Evolutionary conservation across 1,139 yeast genomes (phyloP).

Genomic region (Taphrina sp.): DNA sequence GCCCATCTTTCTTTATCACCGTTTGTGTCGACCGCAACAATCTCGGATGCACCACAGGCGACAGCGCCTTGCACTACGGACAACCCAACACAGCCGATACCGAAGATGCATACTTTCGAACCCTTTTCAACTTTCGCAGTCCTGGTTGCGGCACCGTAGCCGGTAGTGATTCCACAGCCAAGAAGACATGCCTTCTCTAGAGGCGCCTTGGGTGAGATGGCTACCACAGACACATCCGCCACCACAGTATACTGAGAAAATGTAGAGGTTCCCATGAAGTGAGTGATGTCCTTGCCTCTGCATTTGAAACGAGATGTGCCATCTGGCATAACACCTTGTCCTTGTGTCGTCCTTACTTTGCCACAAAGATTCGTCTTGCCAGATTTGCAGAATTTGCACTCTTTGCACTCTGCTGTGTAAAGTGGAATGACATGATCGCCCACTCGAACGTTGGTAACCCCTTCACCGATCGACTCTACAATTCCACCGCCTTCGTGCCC

Average conservation of each 20-base stretch:
- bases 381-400: constrained; percentile 91
- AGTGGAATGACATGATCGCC: constrained; percentile 91
- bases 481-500: constrained; percentile 99
- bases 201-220: constrained; percentile 79
- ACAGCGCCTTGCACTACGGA: constrained; percentile 94
- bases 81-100: constrained; percentile 96
- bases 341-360: constrained; percentile 86
- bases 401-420: constrained; percentile 93
- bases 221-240: constrained; percentile 96
- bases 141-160: constrained; percentile 95
- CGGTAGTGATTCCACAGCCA: constrained; percentile 98
- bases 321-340: constrained; percentile 92
- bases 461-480: constrained; percentile 90
- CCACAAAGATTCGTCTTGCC: constrained; percentile 96
- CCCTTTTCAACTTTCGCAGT: constrained; percentile 91
- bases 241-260: constrained; percentile 96
- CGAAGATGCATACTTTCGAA: constrained; percentile 92
- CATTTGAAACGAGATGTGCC: constrained; percentile 81
- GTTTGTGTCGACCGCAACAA: constrained; percentile 85
- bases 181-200: constrained; percentile 84
- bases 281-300: constrained; percentile 76
- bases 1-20: constrained; percentile 85
- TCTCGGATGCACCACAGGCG: constrained; percentile 72
- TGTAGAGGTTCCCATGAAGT: constrained; percentile 97
- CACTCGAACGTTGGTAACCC: constrained; percentile 76